Conservation (phyloP, 495 filamentous ascomycete genomes). For the Aspergillus kassunensis region DNA sequence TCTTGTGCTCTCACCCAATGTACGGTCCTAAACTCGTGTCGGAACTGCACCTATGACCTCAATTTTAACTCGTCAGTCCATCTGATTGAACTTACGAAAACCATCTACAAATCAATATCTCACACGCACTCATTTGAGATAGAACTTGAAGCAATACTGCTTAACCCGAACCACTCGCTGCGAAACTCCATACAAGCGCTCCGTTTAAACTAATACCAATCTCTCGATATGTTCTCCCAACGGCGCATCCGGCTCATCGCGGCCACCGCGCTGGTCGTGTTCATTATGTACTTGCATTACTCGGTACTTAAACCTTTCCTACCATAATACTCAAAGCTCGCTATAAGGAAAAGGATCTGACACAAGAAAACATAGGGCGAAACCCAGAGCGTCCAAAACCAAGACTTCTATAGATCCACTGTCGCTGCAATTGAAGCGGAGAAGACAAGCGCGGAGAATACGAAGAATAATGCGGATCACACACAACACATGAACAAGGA, state of each 20-base stretch:
- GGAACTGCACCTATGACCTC: constrained; percentile 21
- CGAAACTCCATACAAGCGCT: too few relatives aligned
- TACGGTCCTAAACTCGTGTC: constrained; percentile 13
- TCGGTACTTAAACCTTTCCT: constrained; percentile 36
- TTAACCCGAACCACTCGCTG: too few relatives aligned
- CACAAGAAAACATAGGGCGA: constrained; percentile 31
- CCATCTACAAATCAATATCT: not conserved
- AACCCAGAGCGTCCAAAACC: constrained; percentile 38
- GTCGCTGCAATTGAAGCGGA: constrained; percentile 45
- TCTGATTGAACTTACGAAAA: not conserved
- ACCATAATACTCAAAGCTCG: too few relatives aligned
- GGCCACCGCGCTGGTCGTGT: constrained; percentile 51
- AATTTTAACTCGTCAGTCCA: constrained; percentile 7
- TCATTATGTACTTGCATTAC: constrained; percentile 61
- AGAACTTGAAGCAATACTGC: too few relatives aligned
- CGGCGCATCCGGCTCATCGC: constrained; percentile 60
- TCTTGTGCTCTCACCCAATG: constrained; percentile 15
- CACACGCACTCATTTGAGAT: constrained; percentile 1
- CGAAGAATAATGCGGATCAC: constrained; percentile 33
- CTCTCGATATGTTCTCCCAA: constrained; percentile 66
- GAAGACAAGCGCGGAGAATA: constrained; percentile 23
- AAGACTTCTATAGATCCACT: constrained; percentile 48
- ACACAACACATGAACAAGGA: constrained; percentile 33
- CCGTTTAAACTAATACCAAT: too few relatives aligned
- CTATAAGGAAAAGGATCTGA: not conserved